Evolutionary conservation across 2,329 filamentous ascomycete species (phyloP), one percentile per base, ranked within the genome.

Genomic region (Ophiosphaerella herpotricha): DNA sequence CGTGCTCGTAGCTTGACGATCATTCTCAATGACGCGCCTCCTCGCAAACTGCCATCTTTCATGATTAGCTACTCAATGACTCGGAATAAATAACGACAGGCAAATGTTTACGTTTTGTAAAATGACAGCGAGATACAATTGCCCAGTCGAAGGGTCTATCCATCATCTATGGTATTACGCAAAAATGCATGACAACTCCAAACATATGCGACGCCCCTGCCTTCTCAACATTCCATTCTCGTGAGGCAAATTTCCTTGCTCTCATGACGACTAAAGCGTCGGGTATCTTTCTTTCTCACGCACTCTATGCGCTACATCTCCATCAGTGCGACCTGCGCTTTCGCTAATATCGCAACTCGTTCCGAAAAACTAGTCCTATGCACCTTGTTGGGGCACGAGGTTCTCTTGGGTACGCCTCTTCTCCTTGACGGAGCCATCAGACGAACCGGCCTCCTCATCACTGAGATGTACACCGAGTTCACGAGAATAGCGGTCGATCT

Each of bases 371-470:
- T 58, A 60, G 23, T 35, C 43, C 44, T 58, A 50, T 16, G 54
- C 53, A n/a, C 46, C 48, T 8, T 42, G 42, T 26, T 60, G 54
- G 36, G 60, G 59, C 57, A 60, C 54, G 4, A 60, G 44, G 33
- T 50, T 46, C 43, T 65, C 62, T 13, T 65, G 55, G 42, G 57
- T 52, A 5, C 50, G 54, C 41, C 54, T 58, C 56, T 66, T 64
- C 54, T 66, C 60, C 48, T 63, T 64, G 48, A 56, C 47, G 13
- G 59, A 58, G 26, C 52, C 61, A 14, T 54, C 57, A 14, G 52
- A 43, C n/a, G 61, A 64, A 16, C 68, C 65, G 16, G 61, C 57
- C 59, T 70, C 70, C 36, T 73, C 66, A 34, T 73, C 69, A 12
- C 52, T 55, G 16, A 61, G 58, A 13, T 59, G 59, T 37, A 72